Evolutionary conservation across 371 early-diverging fungal species (phyloP).

Genomic region (Batkoa obscura): DNA sequence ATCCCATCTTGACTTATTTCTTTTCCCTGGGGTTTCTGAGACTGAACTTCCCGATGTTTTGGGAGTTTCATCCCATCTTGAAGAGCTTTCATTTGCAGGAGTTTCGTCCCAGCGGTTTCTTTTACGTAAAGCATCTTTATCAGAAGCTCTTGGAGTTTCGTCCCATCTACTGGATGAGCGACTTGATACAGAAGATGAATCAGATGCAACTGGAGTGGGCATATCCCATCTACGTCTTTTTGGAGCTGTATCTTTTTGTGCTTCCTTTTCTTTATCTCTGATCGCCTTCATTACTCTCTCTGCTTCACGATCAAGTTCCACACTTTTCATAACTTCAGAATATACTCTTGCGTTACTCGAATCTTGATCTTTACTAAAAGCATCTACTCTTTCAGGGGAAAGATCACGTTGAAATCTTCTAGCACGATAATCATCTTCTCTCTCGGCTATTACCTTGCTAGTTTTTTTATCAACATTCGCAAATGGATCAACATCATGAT

Average conservation of each 20-base stretch:
- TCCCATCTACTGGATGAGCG: constrained; percentile 28
- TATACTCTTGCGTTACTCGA: constrained; percentile 28
- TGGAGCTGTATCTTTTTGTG: constrained; percentile 17
- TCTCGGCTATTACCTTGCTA: constrained; percentile 50
- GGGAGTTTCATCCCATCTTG: constrained; percentile 56
- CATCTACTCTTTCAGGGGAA: constrained; percentile 73
- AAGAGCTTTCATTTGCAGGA: constrained; percentile 14
- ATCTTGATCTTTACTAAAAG: constrained; percentile 38
- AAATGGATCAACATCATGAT: constrained; percentile 47
- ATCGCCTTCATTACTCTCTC: constrained; percentile 25
- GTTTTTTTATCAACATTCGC: constrained; percentile 21
- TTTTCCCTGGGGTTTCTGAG: constrained; percentile 33
- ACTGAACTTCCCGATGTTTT: constrained; percentile 8
- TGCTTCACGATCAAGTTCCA: constrained; percentile 67
- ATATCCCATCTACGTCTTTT: constrained; percentile 78
- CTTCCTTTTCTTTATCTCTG: constrained; percentile 32
- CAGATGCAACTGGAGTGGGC: constrained; percentile 43
- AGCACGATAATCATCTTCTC: constrained; percentile 74
- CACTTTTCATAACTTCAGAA: constrained; percentile 67
- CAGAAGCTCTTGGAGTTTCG: constrained; percentile 35
- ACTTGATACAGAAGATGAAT: neutral
- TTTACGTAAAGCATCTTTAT: constrained; percentile 18
- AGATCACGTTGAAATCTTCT: constrained; percentile 58
- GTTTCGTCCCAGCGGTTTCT: constrained; percentile 39
- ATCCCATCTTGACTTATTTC: constrained; percentile 61